phyloP scores from a whole-genome alignment of 169 alveolate species.

The Blepharisma undulans region DNA sequence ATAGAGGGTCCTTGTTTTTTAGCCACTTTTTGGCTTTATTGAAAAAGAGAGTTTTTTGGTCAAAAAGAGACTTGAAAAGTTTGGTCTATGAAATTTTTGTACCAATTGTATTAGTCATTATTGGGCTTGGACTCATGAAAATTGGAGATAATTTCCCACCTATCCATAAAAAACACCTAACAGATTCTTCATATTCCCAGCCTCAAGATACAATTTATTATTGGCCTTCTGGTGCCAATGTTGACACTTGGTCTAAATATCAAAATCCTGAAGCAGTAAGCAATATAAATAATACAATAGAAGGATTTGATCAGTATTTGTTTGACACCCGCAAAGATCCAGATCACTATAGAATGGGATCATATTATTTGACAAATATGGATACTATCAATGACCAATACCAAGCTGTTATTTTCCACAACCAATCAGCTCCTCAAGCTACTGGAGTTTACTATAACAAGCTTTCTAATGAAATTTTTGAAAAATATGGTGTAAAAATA shows the following conservation, averaged over 20 bases:
- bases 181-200: neutral
- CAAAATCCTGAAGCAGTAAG: neutral
- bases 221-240: neutral
- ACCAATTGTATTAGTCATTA: slow-evolving; percentile 35
- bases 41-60: slow-evolving; percentile 41
- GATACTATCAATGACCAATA: slow-evolving; percentile 37
- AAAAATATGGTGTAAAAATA: neutral
- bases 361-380: slow-evolving; percentile 52
- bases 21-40: slow-evolving; percentile 40
- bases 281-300: neutral
- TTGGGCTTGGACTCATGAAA: slow-evolving; percentile 33
- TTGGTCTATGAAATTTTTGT: slow-evolving; percentile 40
- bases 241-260: neutral
- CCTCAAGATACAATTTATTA: neutral
- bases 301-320: neutral
- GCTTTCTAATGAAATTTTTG: neutral
- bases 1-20: slow-evolving; percentile 10
- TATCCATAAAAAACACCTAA: neutral
- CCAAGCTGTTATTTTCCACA: slow-evolving; percentile 47
- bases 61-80: slow-evolving; percentile 51
- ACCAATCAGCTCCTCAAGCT: slow-evolving; percentile 52
- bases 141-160: neutral
- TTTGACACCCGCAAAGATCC: slow-evolving; percentile 1
- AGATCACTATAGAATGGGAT: slow-evolving; percentile 53
- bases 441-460: slow-evolving; percentile 15